Evolutionary conservation across 2,329 filamentous ascomycete species (phyloP).

Genomic region (Graphilbum ipis-grandicollis): DNA sequence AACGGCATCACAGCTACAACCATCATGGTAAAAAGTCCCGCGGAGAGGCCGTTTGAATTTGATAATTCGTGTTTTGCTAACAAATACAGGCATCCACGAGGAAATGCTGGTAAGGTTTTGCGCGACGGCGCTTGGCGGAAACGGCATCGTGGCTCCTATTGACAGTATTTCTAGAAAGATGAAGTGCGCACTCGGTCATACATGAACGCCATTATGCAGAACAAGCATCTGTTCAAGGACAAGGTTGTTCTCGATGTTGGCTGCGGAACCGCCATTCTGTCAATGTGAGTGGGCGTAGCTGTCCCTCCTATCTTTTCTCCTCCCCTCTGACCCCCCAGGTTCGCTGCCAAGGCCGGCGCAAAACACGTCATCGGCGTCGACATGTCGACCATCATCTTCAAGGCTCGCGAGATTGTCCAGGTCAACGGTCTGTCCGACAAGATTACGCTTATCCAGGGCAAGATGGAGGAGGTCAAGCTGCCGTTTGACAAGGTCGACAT

Average conservation of each 20-base stretch:
- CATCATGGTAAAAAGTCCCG: conserved; percentile 99
- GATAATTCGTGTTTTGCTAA: too few relatives aligned
- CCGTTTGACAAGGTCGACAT: conserved; percentile 95
- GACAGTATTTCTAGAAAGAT: conserved; percentile 60
- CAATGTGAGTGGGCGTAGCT: conserved; percentile 80
- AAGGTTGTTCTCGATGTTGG: conserved; percentile 91
- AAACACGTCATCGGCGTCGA: conserved; percentile 98
- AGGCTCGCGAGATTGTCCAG: conserved; percentile 87
- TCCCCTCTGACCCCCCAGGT: too few relatives aligned
- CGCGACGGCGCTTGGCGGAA: neutral
- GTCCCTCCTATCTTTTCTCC: too few relatives aligned
- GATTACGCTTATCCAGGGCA: conserved; percentile 95
- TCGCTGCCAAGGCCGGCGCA: conserved; percentile 85
- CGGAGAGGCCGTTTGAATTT: too few relatives aligned
- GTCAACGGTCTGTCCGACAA: conserved; percentile 85
- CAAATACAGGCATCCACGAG: conserved; percentile 66
- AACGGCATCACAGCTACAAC: conserved; percentile 95
- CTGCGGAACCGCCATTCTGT: conserved; percentile 93
- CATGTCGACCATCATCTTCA: conserved; percentile 99
- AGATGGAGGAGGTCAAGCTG: conserved; percentile 96
- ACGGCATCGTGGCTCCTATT: too few relatives aligned
- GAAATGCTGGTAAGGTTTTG: conserved; percentile 77
- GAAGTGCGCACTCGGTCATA: conserved; percentile 94
- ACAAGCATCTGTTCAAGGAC: conserved; percentile 83
- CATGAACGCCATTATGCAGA: conserved; percentile 94